A percentile compares a stretch with the other conserved stretches of the same genome.
Evolutionary conservation across 2,329 filamentous ascomycete species (phyloP).

Genomic region (Colletotrichum musae): DNA sequence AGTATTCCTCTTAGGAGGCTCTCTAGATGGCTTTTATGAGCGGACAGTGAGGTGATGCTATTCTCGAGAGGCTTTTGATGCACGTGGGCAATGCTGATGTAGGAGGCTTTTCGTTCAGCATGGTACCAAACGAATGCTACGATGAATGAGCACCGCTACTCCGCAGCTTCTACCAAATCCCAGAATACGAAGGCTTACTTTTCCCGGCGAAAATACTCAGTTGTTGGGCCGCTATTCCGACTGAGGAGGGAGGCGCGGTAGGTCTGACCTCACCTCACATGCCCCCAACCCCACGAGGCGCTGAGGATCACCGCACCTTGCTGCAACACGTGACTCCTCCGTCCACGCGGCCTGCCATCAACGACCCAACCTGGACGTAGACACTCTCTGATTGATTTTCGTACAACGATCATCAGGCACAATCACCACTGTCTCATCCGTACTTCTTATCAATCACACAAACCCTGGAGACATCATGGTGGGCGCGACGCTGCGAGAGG

Average conservation of each 20-base stretch:
- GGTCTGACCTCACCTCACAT: conserved; percentile 15
- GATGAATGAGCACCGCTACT: no score
- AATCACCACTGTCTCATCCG: background rate
- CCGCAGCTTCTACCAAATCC: no score
- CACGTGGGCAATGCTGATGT: no score
- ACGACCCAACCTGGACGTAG: background rate
- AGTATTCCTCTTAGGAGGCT: conserved; percentile 4
- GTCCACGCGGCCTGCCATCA: conserved; percentile 14
- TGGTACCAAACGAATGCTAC: no score
- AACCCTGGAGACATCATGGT: conserved; percentile 48
- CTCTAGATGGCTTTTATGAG: no score
- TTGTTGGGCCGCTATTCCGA: background rate
- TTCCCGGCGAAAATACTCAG: background rate
- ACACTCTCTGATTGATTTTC: background rate
- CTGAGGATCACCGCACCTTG: conserved; percentile 16
- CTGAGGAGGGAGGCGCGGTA: conserved; percentile 5
- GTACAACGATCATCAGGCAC: background rate
- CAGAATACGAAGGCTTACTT: background rate
- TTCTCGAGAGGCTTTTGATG: no score
- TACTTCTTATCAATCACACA: background rate
- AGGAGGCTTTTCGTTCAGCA: no score
- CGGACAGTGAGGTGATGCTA: no score
- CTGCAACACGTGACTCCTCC: conserved; percentile 23
- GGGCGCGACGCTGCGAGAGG: conserved; percentile 46
- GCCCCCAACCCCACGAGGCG: background rate